These are phyloP conservation scores for Allium sativum DNA, from an alignment of 106 monocot genomes.

Conservation along the genomic window DNA sequence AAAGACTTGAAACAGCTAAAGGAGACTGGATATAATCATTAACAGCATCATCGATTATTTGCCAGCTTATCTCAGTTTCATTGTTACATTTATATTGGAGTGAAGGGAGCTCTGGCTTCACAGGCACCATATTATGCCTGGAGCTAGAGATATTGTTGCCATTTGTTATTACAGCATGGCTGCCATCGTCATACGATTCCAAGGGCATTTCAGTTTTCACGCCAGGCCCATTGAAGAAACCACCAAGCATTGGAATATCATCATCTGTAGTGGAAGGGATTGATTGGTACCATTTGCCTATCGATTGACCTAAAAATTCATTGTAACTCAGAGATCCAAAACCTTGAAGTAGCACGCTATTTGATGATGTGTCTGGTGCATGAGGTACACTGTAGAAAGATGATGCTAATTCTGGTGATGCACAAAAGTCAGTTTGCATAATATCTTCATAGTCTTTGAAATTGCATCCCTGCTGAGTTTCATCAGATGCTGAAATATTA, in stretches of 20 bases:
- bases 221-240: conserved; percentile 10
- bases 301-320: conserved; percentile 5
- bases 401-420: conserved; percentile 3
- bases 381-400: conserved; percentile 11
- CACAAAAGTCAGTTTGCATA: conserved; percentile 8
- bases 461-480: conserved; percentile 9
- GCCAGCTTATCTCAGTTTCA: conserved; percentile 3
- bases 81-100: conserved; percentile 57
- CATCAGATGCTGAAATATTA: conserved; percentile 6
- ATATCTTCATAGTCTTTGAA: conserved; percentile 5
- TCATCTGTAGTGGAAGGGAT: background rate
- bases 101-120: conserved; percentile 99
- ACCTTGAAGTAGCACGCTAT: conserved; percentile 12
- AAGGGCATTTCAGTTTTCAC: conserved; percentile 15
- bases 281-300: conserved; percentile 5
- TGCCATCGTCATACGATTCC: conserved; percentile 30
- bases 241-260: conserved; percentile 6
- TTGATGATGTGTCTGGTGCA: conserved; percentile 3
- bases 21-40: conserved; percentile 20
- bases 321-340: conserved; percentile 2
- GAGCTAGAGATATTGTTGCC: conserved; percentile 68
- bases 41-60: conserved; percentile 7
- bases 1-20: conserved; percentile 4
- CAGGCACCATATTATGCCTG: conserved; percentile 22
- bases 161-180: conserved; percentile 44